Base-by-base conservation (phyloP, 1,284 basidiomycete species). In the Macrocystidia cucumis region DNA sequence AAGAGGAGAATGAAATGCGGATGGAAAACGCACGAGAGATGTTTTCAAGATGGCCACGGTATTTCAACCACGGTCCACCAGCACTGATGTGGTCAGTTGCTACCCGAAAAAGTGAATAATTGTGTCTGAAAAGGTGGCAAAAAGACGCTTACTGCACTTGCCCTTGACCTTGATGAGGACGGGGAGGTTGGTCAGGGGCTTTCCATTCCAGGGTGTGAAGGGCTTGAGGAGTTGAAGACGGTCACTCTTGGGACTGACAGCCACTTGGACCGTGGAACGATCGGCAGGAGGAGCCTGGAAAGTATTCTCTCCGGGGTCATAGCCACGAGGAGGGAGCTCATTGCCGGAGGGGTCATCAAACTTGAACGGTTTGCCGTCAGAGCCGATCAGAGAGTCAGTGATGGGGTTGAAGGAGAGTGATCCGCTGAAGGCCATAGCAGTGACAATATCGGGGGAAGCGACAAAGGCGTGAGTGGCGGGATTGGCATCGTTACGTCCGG, bases 41-140 rank as follows among this genome's bases (percentile, higher is more conserved):
- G 78, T 98, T 98, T 64, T 96, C 78, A 54, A 98, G 81, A 66
- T 98, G 95, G 48, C 95, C 95, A 72, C 95, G 90, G 77, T 93
- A 98, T 70, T 97, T 97, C 67, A 98, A 78, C 95, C 95, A 98
- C 29, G 95, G 95, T 41, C 95, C 95, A 72, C 92, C 95, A 59
- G 91, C 91, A 44, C 84, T 89, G 60, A 96, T 90, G 59, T 89
- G 84, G 56, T 91, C 86, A 45, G 86, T 88, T 25, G 86, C 74
- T 78, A 41, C 3, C 44, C 28, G 30, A 17, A 11, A 33, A 16
- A 21, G 25, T 24, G 7, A 42, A 12, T 18, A 21, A 31, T 12
- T n/a, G n/a, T 34, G 8, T 29, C 4, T 8, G 44, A 25, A 22
- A 42, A 30, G 41, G 17, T 28, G 18, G 28, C 29, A 32, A 19